Conservation (phyloP, 768 basidiomycete species). For the Russula dissimulans region DNA sequence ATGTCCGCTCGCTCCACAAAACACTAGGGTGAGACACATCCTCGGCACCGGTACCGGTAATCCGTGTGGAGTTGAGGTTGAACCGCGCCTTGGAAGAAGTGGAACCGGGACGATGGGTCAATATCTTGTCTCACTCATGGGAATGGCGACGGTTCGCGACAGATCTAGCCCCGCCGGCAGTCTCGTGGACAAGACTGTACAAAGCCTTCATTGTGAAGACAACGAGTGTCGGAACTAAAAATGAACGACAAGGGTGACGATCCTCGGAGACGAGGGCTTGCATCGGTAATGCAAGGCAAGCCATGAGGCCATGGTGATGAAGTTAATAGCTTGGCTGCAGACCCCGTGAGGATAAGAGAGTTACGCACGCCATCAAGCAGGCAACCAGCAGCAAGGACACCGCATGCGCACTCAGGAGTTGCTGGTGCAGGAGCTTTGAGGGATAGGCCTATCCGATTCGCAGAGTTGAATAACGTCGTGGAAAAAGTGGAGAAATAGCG, state of each 20-base stretch:
- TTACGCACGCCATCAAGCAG: constrained; percentile 85
- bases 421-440: constrained; percentile 55
- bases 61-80: too few species aligned
- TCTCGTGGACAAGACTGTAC: constrained; percentile 61
- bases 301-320: constrained; percentile 70
- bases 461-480: constrained; percentile 41
- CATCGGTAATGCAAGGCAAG: constrained; percentile 48
- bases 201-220: constrained; percentile 61
- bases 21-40: too few species aligned
- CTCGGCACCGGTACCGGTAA: too few species aligned
- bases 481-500: constrained; percentile 2
- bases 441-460: constrained; percentile 80
- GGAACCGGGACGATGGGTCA: constrained; percentile 28
- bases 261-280: constrained; percentile 39
- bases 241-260: constrained; percentile 40
- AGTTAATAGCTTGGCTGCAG: constrained; percentile 65
- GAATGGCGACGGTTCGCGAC: constrained; percentile 28
- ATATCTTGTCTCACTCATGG: background rate
- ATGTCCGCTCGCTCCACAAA: too few species aligned
- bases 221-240: constrained; percentile 66
- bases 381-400: constrained; percentile 77
- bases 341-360: constrained; percentile 71
- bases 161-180: constrained; percentile 59
- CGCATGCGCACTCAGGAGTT: constrained; percentile 70
- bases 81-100: background rate